Percentiles rank a stretch among this genome's conserved stretches.
These are phyloP conservation scores for Boletus tylopilopsis DNA, from an alignment of 768 basidiomycete genomes.

Conservation along the genomic window DNA sequence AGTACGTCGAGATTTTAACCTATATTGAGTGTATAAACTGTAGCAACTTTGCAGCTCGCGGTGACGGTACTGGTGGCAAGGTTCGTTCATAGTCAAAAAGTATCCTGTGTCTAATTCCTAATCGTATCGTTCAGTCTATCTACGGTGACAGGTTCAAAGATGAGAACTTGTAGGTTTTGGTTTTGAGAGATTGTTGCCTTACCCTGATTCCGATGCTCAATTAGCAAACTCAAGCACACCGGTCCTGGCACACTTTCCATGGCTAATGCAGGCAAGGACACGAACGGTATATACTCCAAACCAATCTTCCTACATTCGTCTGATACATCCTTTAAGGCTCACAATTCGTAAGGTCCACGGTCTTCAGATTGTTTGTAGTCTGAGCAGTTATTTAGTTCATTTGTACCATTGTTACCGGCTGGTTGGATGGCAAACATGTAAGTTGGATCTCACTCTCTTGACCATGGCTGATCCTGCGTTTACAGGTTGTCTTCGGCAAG, in stretches of 20 bases:
- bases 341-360: conserved; percentile 65
- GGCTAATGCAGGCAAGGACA: conserved; percentile 92
- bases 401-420: conserved; percentile 79
- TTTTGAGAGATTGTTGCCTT: not conserved
- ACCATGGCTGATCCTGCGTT: conserved; percentile 8
- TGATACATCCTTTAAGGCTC: conserved; percentile 49
- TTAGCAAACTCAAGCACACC: conserved; percentile 93
- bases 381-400: conserved; percentile 65
- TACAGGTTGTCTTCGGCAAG: conserved; percentile 87
- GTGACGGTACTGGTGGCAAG: conserved; percentile 91
- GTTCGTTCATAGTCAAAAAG: conserved; percentile 39
- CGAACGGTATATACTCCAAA: conserved; percentile 62
- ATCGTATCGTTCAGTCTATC: conserved; percentile 56
- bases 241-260: conserved; percentile 85
- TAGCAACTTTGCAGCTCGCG: conserved; percentile 53
- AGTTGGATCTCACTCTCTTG: conserved; percentile 12
- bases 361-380: not conserved
- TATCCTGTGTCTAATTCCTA: conserved; percentile 1
- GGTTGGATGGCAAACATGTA: conserved; percentile 91
- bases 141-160: conserved; percentile 89
- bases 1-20: conserved; percentile 48
- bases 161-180: conserved; percentile 94
- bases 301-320: not conserved
- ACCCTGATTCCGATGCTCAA: not conserved
- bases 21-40: conserved; percentile 1